These are phyloP conservation scores for Nephelium lappaceum DNA, from an alignment of 345 rosid species.

Conservation along the genomic window DNA sequence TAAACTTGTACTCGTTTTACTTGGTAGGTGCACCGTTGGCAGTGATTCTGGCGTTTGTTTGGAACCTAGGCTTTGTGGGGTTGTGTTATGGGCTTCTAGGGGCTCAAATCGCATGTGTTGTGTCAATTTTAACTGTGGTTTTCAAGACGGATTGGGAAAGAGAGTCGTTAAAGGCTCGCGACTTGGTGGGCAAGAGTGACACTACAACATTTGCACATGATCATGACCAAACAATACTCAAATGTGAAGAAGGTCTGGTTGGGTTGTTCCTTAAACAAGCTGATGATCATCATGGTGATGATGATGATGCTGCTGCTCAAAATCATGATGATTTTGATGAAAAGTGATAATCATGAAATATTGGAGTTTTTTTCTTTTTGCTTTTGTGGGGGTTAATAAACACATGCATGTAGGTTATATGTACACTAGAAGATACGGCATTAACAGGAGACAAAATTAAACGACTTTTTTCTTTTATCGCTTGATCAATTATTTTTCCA, in stretches of 20 bases:
- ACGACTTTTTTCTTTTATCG: background rate
- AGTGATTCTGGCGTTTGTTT: conserved; percentile 58
- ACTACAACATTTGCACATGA: conserved; percentile 18
- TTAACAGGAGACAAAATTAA: conserved; percentile 22
- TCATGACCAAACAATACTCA: conserved; percentile 32
- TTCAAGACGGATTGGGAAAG: conserved; percentile 79
- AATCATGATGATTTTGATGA: background rate
- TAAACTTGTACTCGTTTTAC: conserved; percentile 80
- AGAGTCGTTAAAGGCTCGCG: conserved; percentile 68
- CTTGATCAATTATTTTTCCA: background rate
- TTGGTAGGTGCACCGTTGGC: conserved; percentile 86
- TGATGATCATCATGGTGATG: background rate
- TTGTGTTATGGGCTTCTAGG: conserved; percentile 85
- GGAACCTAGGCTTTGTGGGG: conserved; percentile 73
- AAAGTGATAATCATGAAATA: background rate
- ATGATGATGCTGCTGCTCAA: too few relatives aligned
- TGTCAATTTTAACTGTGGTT: conserved; percentile 63
- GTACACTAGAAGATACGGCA: conserved; percentile 5
- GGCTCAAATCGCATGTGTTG: conserved; percentile 77
- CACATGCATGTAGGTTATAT: background rate
- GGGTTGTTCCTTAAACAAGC: background rate
- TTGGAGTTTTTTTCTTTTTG: too few relatives aligned
- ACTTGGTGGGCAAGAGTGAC: conserved; percentile 56
- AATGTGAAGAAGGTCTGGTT: conserved; percentile 43
- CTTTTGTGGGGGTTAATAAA: too few relatives aligned